Evolutionary conservation across 805 yeast genomes (phyloP), one percentile per base, ranked within the genome.

Genomic region (Yarrowia sp.): DNA sequence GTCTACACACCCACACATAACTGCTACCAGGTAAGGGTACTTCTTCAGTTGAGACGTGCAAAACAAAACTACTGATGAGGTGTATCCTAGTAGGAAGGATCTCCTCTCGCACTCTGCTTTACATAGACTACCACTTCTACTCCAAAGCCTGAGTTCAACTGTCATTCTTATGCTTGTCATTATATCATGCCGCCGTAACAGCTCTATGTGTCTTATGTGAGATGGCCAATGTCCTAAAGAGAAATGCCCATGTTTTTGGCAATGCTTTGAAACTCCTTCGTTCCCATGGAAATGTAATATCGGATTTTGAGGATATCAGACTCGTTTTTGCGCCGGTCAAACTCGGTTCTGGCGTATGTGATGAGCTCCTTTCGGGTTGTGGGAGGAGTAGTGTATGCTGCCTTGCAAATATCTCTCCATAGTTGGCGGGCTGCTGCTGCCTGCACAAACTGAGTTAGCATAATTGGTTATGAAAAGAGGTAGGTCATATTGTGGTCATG

Each of bases 281-380:
- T 69, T 7, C 79, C 79, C 8, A 69, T 73, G 16, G 76, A 66
- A 1, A 75, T 74, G 16, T 72, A 67, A 62, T 70, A 76, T 33
- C 70, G 67, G 58, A 74, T 75, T 49, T 74, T 68, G 14, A 66
- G 46, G 4, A 73, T 71, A 56, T 75, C 77, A 0, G 71, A 66
- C 49, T 69, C 76, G 17, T 69, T 44, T 26, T 66, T 62, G 65
- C 74, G 68, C 12, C 67, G 65, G 5, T 69, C 68, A 65, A 76
- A 76, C 66, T 76, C 78, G 2, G 71, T 49, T 4, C 77, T 67
- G 19, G 78, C 78, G 75, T 75, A 76, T 10, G 44, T 30, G 2
- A 75, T 66, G 19, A 76, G 69, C 49, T 76, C 77, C 2, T 54
- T 61, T 0, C 77, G 68, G 40, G 70, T 71, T 9, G 67, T 52